These are phyloP conservation scores for Paxillus rubicundulus DNA, from an alignment of 768 basidiomycete species.

Conservation along the genomic window DNA sequence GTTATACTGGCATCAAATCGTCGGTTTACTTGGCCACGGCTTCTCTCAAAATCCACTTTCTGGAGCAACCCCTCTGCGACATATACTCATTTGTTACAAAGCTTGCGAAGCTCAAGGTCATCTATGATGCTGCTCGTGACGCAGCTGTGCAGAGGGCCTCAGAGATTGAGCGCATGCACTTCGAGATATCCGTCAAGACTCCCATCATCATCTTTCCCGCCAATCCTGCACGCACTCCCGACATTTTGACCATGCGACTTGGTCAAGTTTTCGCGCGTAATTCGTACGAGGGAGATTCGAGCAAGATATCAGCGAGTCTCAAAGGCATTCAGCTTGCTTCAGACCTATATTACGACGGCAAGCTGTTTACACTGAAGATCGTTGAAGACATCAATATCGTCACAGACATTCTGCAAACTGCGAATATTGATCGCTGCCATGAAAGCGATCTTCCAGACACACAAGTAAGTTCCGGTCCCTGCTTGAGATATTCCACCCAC, in stretches of 20 bases:
- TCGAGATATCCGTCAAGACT: slow-evolving; percentile 84
- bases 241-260: slow-evolving; percentile 76
- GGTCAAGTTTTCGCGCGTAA: slow-evolving; percentile 89
- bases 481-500: slow-evolving; percentile 3
- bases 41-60: slow-evolving; percentile 84
- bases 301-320: slow-evolving; percentile 71
- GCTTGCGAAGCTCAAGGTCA: slow-evolving; percentile 85
- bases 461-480: slow-evolving; percentile 48
- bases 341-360: slow-evolving; percentile 48
- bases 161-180: slow-evolving; percentile 93
- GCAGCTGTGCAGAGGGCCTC: slow-evolving; percentile 90
- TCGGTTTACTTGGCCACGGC: slow-evolving; percentile 80
- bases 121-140: slow-evolving; percentile 92
- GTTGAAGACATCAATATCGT: slow-evolving; percentile 85
- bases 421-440: slow-evolving; percentile 48
- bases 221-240: slow-evolving; percentile 54
- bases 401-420: slow-evolving; percentile 64
- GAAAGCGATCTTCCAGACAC: slow-evolving; percentile 64
- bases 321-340: slow-evolving; percentile 83
- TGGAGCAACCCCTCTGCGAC: slow-evolving; percentile 87
- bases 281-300: slow-evolving; percentile 51
- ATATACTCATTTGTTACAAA: slow-evolving; percentile 81
- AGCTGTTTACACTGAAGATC: slow-evolving; percentile 67
- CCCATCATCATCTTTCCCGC: slow-evolving; percentile 90
- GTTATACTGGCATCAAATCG: slow-evolving; percentile 79